Conservation (phyloP, 305 asterid genomes). For the Plantago lanceolata region DNA sequence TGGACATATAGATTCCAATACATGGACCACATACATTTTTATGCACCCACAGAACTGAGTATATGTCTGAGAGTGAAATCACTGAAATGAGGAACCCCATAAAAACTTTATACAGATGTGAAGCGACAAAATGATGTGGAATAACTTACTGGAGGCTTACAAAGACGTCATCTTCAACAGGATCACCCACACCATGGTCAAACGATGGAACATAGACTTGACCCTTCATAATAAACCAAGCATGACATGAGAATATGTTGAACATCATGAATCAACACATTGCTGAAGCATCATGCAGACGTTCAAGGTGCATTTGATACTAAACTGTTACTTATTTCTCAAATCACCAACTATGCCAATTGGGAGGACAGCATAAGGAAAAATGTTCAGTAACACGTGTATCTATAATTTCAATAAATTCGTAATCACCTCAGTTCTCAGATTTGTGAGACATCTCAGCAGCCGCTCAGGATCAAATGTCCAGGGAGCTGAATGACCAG, state of each 20-base stretch:
- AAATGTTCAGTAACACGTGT: not conserved
- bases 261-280: slow-evolving; percentile 11
- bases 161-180: slow-evolving; percentile 85
- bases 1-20: not conserved
- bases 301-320: slow-evolving; percentile 12
- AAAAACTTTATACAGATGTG: slow-evolving; percentile 4
- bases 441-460: slow-evolving; percentile 54
- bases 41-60: not conserved
- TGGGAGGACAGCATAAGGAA: slow-evolving; percentile 3
- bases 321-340: slow-evolving; percentile 11
- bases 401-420: slow-evolving; percentile 15
- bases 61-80: not conserved
- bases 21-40: not conserved
- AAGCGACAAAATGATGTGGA: slow-evolving; percentile 14
- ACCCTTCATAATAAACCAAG: slow-evolving; percentile 45
- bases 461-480: slow-evolving; percentile 78
- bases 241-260: slow-evolving; percentile 8
- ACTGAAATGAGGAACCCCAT: not conserved
- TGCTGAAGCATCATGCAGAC: slow-evolving; percentile 3
- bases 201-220: slow-evolving; percentile 83
- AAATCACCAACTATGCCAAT: not conserved
- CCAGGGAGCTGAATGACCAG: slow-evolving; percentile 82
- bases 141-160: slow-evolving; percentile 78
- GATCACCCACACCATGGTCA: slow-evolving; percentile 97
- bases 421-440: slow-evolving; percentile 56